These are phyloP conservation scores for Penicillium glabrum DNA, from an alignment of 2,329 filamentous ascomycete genomes.

Conservation along the genomic window DNA sequence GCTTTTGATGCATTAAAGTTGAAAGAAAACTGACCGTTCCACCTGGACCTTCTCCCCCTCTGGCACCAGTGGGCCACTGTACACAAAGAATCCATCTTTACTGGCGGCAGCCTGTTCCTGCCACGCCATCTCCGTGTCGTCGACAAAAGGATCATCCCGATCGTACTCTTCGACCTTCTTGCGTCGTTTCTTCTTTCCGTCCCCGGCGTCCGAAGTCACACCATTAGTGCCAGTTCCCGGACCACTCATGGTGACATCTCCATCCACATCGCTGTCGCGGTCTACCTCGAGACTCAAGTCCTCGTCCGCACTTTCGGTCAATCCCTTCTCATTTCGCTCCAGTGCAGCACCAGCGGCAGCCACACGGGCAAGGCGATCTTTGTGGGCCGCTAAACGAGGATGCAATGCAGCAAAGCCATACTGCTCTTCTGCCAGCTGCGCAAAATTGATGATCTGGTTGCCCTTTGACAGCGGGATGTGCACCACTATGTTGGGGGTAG, in stretches of 20 bases:
- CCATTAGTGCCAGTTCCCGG: conserved; percentile 55
- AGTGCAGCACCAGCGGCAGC: conserved; percentile 84
- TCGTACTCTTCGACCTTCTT: conserved; percentile 69
- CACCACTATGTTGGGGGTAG: conserved; percentile 76
- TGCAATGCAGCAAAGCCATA: conserved; percentile 95
- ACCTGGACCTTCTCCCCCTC: conserved; percentile 76
- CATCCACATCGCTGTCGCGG: conserved; percentile 59
- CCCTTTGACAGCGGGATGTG: conserved; percentile 76
- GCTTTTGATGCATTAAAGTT: background rate
- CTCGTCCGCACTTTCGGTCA: conserved; percentile 72
- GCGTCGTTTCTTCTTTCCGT: conserved; percentile 70
- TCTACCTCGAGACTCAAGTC: conserved; percentile 90
- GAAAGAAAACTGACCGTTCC: conserved; percentile 53
- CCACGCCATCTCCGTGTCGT: conserved; percentile 93
- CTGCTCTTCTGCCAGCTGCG: conserved; percentile 85
- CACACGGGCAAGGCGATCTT: conserved; percentile 82
- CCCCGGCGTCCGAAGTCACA: conserved; percentile 53
- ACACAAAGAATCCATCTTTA: conserved; percentile 97
- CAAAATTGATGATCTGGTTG: conserved; percentile 94
- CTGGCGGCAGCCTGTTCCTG: conserved; percentile 92
- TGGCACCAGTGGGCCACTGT: conserved; percentile 85
- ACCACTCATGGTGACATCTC: conserved; percentile 43
- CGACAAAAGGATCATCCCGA: conserved; percentile 69
- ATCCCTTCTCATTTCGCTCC: conserved; percentile 69
- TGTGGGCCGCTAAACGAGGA: conserved; percentile 83